Percentiles rank a stretch among this genome's conserved stretches.
Conservation (phyloP, 371 early-diverging fungal genomes). For the Mortierella sp. region DNA sequence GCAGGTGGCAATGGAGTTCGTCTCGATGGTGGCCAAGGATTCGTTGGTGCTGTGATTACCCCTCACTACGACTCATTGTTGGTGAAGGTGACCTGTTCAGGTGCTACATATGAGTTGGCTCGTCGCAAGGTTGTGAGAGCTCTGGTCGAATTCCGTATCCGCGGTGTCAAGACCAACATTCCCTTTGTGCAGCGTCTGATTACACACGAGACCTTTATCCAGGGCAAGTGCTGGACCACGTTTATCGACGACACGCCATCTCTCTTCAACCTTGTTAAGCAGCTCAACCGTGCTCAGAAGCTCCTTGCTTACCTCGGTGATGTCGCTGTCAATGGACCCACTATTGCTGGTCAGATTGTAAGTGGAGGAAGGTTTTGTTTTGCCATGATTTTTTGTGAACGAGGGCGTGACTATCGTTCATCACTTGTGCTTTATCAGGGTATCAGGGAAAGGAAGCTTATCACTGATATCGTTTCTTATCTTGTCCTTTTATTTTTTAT, state of each 20-base stretch:
- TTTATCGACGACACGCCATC: slow-evolving; percentile 96
- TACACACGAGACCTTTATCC: slow-evolving; percentile 79
- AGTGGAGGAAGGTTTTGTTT: slow-evolving; percentile 12
- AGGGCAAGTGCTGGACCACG: slow-evolving; percentile 92
- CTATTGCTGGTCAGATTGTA: slow-evolving; percentile 88
- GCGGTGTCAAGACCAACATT: slow-evolving; percentile 97
- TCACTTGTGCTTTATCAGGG: neutral
- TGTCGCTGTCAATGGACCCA: slow-evolving; percentile 91
- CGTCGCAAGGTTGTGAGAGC: slow-evolving; percentile 90
- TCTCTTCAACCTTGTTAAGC: slow-evolving; percentile 78
- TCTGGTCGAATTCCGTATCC: slow-evolving; percentile 92
- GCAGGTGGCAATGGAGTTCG: slow-evolving; percentile 92
- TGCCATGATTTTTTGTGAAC: too few species aligned
- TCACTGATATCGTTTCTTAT: slow-evolving; percentile 20
- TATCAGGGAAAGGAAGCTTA: slow-evolving; percentile 10
- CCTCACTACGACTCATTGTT: slow-evolving; percentile 97
- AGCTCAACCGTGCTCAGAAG: slow-evolving; percentile 89
- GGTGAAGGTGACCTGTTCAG: slow-evolving; percentile 92
- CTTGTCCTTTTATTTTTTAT: neutral
- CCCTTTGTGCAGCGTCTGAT: slow-evolving; percentile 90
- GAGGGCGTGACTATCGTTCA: neutral
- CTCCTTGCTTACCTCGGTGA: slow-evolving; percentile 91
- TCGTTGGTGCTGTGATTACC: slow-evolving; percentile 91
- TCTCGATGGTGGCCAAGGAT: slow-evolving; percentile 90
- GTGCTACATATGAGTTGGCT: slow-evolving; percentile 86